Evolutionary conservation across 2,329 filamentous ascomycete species (phyloP), one percentile per base, ranked within the genome.

Genomic region (Colletotrichum limetticola): DNA sequence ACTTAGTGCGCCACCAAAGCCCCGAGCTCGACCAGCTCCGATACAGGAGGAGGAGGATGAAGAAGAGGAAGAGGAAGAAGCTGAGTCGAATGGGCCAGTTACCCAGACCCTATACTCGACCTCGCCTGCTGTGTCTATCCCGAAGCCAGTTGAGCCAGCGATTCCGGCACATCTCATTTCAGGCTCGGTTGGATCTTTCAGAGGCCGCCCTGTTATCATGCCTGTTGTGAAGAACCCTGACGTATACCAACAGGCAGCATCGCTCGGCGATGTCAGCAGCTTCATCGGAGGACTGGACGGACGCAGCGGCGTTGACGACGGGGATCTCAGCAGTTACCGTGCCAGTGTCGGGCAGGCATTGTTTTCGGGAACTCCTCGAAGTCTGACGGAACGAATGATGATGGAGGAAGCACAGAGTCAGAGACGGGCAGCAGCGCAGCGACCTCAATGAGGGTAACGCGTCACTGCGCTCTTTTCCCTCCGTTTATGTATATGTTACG

Each of bases 221-320:
- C 85, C 86, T 2, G 82, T 90, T 16, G 84, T 90, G 58, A 84
- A 83, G 60, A 84, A 87, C 61, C 83, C 86, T 9, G 84, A 87
- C 26, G 66, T 90, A 1, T 85, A 88, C 69, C 86, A 85, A 28
- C 82, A 83, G 75, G 87, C 87, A 2, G 85, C 83, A 12, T 84
- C 85, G 12, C 79, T 89, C 63, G 87, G 87, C 49, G 82, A 86
- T 22, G 80, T 89, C 59, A 84, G 82, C 72, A 85, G 83, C 26
- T 89, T 89, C 77, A 86, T 90, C 9, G 88, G 88, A 1, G 87
- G 87, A 57, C 78, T 90, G 16, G 86, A 88, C 74, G 86, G 86
- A n/a, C 82, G 84, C 69, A 87, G 83, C 67, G 86, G 86, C 12
- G 82, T 87, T 72, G 86, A 88, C 67, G 84, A 86, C 58, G 82